Evolutionary conservation across 306 rosid species (phyloP).

Genomic region (Casuarina equisetifolia): DNA sequence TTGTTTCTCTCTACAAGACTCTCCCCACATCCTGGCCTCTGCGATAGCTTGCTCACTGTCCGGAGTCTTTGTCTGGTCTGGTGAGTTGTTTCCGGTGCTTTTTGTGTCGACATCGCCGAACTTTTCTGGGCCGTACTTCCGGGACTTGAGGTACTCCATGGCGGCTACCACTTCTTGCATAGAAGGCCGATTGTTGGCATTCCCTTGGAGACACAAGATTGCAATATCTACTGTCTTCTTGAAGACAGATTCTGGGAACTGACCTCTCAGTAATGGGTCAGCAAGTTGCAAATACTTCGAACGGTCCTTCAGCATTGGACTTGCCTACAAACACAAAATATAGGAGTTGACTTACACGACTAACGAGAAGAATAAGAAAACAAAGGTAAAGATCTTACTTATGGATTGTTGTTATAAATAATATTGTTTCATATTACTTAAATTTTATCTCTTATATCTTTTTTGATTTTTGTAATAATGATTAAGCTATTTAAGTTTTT

Average conservation of each 20-base stretch:
- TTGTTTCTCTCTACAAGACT: slow-evolving; percentile 40
- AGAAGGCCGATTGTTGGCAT: slow-evolving; percentile 39
- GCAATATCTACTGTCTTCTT: slow-evolving; percentile 38
- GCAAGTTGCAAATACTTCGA: slow-evolving; percentile 18
- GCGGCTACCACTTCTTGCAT: slow-evolving; percentile 37
- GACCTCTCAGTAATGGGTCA: slow-evolving; percentile 38
- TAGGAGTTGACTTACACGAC: slow-evolving; percentile 1
- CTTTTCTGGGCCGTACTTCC: slow-evolving; percentile 18
- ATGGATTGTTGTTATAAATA: no score
- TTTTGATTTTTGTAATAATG: no score
- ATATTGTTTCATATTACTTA: no score
- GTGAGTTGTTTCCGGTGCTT: neutral
- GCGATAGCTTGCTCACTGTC: slow-evolving; percentile 45
- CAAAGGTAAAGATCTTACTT: neutral
- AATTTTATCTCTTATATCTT: no score
- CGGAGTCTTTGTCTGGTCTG: neutral
- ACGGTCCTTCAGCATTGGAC: slow-evolving; percentile 38
- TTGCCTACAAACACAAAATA: slow-evolving; percentile 35
- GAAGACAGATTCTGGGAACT: slow-evolving; percentile 22
- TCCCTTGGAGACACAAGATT: slow-evolving; percentile 48
- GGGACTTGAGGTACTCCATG: slow-evolving; percentile 37
- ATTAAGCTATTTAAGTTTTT: no score
- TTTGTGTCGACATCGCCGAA: neutral
- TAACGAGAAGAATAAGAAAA: slow-evolving; percentile 4
- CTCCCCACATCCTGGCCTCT: slow-evolving; percentile 51